A percentile compares a stretch with the other conserved stretches of the same genome.
phyloP scores from a whole-genome alignment of 2,329 filamentous ascomycete species.

The Daldinia sp. region DNA sequence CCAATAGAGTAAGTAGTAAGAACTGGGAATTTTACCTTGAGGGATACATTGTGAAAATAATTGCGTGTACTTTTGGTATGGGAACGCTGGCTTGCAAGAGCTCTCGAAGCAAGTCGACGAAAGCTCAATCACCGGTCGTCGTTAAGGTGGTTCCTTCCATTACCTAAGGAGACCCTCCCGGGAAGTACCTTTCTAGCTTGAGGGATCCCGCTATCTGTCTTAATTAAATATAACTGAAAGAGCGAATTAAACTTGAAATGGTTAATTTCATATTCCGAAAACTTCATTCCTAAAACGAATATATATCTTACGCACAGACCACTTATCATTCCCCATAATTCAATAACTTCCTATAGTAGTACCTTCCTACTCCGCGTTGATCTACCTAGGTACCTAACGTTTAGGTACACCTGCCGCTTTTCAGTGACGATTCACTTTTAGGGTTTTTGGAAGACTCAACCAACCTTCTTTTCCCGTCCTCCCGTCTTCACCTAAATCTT shows the following conservation, averaged over 20 bases:
- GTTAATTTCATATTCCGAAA: background rate
- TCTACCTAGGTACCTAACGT: conserved; percentile 31
- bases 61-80: conserved; percentile 4
- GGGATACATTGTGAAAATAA: conserved; percentile 51
- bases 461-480: background rate
- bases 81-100: conserved; percentile 14
- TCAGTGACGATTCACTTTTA: conserved; percentile 17
- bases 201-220: background rate
- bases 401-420: conserved; percentile 26
- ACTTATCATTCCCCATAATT: background rate
- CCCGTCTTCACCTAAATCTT: background rate
- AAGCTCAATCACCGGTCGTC: conserved; percentile 17
- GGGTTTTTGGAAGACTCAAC: conserved; percentile 13
- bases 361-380: conserved; percentile 25
- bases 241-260: background rate
- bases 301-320: background rate
- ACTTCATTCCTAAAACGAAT: background rate
- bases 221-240: background rate
- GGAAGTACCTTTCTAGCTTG: background rate
- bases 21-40: conserved; percentile 47
- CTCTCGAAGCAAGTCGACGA: conserved; percentile 7
- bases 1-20: background rate
- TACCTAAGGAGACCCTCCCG: conserved; percentile 5
- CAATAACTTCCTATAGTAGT: background rate
- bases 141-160: conserved; percentile 9